Percentiles rank a stretch among this genome's conserved stretches.
These are phyloP conservation scores for Hemerocallis citrina DNA, from an alignment of 106 monocot genomes.

Conservation along the genomic window DNA sequence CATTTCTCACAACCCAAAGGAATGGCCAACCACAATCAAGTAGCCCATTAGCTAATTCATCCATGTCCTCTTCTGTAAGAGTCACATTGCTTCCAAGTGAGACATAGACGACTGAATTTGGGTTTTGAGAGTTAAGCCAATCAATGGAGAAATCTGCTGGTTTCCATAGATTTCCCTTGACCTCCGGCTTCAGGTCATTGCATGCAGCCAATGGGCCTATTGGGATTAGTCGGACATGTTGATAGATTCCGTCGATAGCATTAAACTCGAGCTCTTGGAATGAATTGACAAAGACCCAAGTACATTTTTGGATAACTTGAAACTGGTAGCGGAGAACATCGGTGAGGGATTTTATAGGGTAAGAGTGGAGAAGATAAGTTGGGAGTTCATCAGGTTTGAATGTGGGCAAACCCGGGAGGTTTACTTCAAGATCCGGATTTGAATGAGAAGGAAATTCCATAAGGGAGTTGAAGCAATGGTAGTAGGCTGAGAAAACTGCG, in stretches of 20 bases:
- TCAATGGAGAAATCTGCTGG: slow-evolving; percentile 29
- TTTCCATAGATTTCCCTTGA: slow-evolving; percentile 24
- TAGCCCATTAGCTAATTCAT: slow-evolving; percentile 52
- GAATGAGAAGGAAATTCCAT: slow-evolving; percentile 29
- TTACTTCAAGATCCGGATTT: slow-evolving; percentile 14
- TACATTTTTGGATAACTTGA: slow-evolving; percentile 21
- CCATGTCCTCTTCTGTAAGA: slow-evolving; percentile 34
- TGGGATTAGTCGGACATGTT: slow-evolving; percentile 14
- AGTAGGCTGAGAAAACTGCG: slow-evolving; percentile 72
- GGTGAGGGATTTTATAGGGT: slow-evolving; percentile 22
- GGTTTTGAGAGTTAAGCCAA: slow-evolving; percentile 50
- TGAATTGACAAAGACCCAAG: slow-evolving; percentile 38
- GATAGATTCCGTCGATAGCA: slow-evolving; percentile 15
- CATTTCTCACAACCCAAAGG: slow-evolving; percentile 59
- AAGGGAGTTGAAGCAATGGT: slow-evolving; percentile 45
- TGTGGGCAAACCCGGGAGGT: slow-evolving; percentile 39
- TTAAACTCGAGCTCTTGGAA: slow-evolving; percentile 44
- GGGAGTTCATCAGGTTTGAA: slow-evolving; percentile 43
- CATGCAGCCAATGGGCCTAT: slow-evolving; percentile 35
- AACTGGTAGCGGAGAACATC: slow-evolving; percentile 24
- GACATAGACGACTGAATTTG: slow-evolving; percentile 48
- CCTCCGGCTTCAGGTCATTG: background rate
- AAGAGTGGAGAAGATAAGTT: slow-evolving; percentile 40
- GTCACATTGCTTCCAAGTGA: slow-evolving; percentile 65
- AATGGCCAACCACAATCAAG: slow-evolving; percentile 32